Evolutionary conservation across 106 monocot species (phyloP), one percentile per base, ranked within the genome.

Genomic region (Alisma plantagoaquatica): DNA sequence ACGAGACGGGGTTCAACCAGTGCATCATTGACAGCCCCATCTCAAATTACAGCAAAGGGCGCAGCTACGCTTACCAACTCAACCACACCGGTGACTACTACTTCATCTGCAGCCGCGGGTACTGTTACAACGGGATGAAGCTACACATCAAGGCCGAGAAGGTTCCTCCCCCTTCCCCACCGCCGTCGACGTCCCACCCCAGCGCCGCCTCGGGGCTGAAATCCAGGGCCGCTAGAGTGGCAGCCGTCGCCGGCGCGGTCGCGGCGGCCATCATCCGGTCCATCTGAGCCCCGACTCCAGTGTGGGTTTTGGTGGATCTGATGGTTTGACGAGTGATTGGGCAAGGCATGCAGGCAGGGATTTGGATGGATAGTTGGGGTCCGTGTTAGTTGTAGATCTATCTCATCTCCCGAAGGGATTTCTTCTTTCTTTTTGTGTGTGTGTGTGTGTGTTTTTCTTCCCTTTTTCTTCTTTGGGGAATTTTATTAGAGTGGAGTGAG

Each of bases 41-140:
- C 27, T 3, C n/a, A 2, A 59, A 53, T 31, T 65, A 19, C 12
- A 27, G 20, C 30, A 31, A 47, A 3, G 70, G 70, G 0, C 25
- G 23, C 21, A 54, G 54, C 46, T 61, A 7, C 33, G 73, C 50
- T 14, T 49, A 61, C 46, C 46, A 67, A 43, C 61, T 73, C 31
- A 67, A 61, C 31, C 26, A 60, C 19, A 41, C 66, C 3, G 46
- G 61, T 4, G 24, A n/a, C 0, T 67, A 62, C 54, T 73, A 73
- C 67, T 73, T 73, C 73, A 61, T 73, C 47, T 73, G 67, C 56
- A 67, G 73, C 67, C 27, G 27, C 18, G 73, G 73, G 12, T 62
- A 56, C 55, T 73, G 73, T 67, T 73, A 33, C 31, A 8, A 49
- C 10, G 73, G 73, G 27, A 67, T 73, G 73, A 73, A 73, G 67